Conservation (phyloP, 768 basidiomycete species). For the Pulveroboletus sp. region DNA sequence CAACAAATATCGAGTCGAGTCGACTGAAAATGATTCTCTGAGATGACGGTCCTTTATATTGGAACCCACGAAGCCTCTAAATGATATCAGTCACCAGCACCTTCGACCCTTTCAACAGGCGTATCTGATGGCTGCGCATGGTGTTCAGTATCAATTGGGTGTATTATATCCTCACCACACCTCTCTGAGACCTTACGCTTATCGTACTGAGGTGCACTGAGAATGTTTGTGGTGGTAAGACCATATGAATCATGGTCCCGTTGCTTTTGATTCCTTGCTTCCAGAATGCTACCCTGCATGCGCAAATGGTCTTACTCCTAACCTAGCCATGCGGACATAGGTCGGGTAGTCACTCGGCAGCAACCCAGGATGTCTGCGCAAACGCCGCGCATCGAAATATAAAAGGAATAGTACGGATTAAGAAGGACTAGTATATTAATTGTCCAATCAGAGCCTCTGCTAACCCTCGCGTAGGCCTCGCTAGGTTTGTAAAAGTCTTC, state of each 20-base stretch:
- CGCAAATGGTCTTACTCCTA: conserved; percentile 14
- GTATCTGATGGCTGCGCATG: conserved; percentile 3
- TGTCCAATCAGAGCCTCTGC: no score
- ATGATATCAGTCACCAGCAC: no score
- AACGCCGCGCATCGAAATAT: no score
- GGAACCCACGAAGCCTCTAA: background rate
- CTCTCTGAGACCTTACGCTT: background rate
- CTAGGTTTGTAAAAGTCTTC: no score
- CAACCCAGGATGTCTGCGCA: no score
- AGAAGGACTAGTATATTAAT: no score
- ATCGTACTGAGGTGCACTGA: conserved; percentile 11
- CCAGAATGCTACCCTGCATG: conserved; percentile 9
- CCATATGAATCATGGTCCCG: no score
- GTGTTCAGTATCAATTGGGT: conserved; percentile 12
- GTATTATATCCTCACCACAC: background rate
- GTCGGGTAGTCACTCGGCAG: background rate
- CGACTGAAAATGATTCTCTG: background rate
- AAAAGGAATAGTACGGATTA: no score
- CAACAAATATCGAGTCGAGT: background rate
- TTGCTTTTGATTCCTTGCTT: background rate
- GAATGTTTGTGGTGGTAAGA: conserved; percentile 31
- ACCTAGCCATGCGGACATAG: conserved; percentile 9
- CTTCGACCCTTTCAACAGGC: background rate
- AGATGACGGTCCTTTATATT: background rate
- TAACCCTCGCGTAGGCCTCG: no score